Percentiles rank a stretch among this genome's conserved stretches.
These are phyloP conservation scores for Apiospora malaysiana DNA, from an alignment of 2,329 filamentous ascomycete species.

Conservation along the genomic window DNA sequence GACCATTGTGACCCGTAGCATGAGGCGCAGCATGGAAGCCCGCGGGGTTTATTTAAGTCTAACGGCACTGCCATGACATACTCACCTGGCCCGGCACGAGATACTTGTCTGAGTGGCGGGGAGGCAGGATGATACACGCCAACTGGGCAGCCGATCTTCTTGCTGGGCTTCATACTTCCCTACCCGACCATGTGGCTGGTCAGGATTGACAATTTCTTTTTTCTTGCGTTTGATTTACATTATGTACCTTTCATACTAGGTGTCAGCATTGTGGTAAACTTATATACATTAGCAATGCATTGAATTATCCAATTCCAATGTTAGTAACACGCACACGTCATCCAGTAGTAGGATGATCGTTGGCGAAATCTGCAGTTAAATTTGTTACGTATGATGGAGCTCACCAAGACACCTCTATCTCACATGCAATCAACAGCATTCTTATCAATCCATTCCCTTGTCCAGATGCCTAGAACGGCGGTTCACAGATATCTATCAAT, in stretches of 20 bases:
- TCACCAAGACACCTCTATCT: no score
- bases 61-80: neutral
- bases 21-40: neutral
- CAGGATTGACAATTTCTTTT: no score
- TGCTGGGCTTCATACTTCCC: neutral
- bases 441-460: no score
- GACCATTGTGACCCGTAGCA: neutral
- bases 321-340: neutral
- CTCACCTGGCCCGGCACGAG: no score
- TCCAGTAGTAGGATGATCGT: neutral
- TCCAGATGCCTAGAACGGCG: no score
- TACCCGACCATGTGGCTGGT: no score
- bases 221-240: neutral
- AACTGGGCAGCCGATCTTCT: neutral
- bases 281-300: slow-evolving; percentile 1
- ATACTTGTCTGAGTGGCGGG: neutral
- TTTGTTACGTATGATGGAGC: neutral
- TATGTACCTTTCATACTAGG: neutral
- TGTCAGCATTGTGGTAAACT: neutral
- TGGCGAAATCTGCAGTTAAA: neutral
- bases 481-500: no score
- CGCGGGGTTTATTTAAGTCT: neutral
- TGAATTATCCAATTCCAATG: neutral
- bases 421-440: no score
- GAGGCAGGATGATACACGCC: neutral